Evolutionary conservation across 2,329 filamentous ascomycete genomes (phyloP), one percentile per base, ranked within the genome.

Genomic region (Atkinsonella texensis): DNA sequence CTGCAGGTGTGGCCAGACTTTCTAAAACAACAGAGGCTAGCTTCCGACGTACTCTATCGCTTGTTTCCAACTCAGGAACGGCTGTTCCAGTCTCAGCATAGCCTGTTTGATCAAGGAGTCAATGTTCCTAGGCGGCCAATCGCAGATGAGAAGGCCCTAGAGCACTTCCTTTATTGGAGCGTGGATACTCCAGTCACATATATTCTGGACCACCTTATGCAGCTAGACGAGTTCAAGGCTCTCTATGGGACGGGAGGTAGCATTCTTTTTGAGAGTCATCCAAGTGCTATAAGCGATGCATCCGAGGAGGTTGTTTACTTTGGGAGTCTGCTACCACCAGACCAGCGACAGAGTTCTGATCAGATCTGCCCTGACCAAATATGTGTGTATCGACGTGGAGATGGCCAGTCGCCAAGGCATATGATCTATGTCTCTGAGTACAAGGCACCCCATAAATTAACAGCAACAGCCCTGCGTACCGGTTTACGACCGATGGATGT

Each of bases 1-100:
- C 59, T 69, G 20, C 47, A 43, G 20, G 60, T 58, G 31, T 67
- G 62, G 65, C 33, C 53, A 0, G 55, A 62, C 51, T 68, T 68
- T 43, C 32, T 63, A 1, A 55, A 63, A 2, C 17, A 55, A 54
- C 58, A 64, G 51, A 57, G 48, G 28, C 17, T 47, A 17, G 53
- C 55, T 1, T 59, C 65, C n/a, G 55, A 57, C 32, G 41, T 41
- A 2, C 54, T 66, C 28, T 58, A 59, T 23, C 35, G n/a, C 38
- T 1, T 51, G 48, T 7, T 56, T 64, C 33, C 60, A 58, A 4
- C 8, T 42, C n/a, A 62, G 13, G 38, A 23, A n/a, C 57, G 53
- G n/a, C 42, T 58, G 28, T 67, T 66, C 46, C 60, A 65, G 52
- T 61, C 40, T 52, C 42, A 46, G 40, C 1, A 15, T 35, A 60